Conservation (phyloP, 1,139 yeast species). For the Candida mesenterica region DNA sequence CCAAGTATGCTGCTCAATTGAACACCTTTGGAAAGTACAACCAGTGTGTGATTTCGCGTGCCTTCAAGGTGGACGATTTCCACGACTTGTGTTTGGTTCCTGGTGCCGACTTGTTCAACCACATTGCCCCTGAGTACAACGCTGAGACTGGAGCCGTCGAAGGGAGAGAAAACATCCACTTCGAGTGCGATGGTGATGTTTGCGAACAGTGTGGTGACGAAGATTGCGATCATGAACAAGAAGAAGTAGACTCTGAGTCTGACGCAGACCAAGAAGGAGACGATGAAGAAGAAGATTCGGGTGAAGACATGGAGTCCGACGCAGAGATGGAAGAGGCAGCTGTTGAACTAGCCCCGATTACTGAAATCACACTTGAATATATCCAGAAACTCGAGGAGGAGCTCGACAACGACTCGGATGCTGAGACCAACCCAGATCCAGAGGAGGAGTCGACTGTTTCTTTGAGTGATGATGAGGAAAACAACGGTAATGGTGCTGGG, state of each 20-base stretch:
- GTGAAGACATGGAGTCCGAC: constrained; percentile 14
- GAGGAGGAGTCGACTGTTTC: constrained; percentile 27
- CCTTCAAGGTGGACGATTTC: constrained; percentile 74
- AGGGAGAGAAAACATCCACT: constrained; percentile 64
- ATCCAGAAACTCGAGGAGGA: constrained; percentile 34
- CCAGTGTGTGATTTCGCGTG: constrained; percentile 69
- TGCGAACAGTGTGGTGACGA: constrained; percentile 71
- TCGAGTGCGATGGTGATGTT: constrained; percentile 68
- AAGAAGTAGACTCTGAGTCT: too few species aligned
- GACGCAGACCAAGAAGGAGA: constrained; percentile 26
- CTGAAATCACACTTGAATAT: constrained; percentile 38
- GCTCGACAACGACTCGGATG: constrained; percentile 26
- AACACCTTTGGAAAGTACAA: constrained; percentile 50
- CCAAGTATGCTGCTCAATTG: constrained; percentile 23
- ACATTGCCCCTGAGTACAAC: constrained; percentile 39
- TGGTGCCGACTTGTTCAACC: constrained; percentile 88
- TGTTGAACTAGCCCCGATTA: constrained; percentile 16
- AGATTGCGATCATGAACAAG: constrained; percentile 50
- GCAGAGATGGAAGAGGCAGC: constrained; percentile 8
- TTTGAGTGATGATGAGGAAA: constrained; percentile 21
- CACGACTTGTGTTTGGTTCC: constrained; percentile 81
- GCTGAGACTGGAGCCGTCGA: constrained; percentile 15
- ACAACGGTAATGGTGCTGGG: too few species aligned
- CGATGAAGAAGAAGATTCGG: constrained; percentile 17
- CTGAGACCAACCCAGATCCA: constrained; percentile 25